Evolutionary conservation across 2,329 filamentous ascomycete genomes (phyloP).

Genomic region (Penicillium sp.): DNA sequence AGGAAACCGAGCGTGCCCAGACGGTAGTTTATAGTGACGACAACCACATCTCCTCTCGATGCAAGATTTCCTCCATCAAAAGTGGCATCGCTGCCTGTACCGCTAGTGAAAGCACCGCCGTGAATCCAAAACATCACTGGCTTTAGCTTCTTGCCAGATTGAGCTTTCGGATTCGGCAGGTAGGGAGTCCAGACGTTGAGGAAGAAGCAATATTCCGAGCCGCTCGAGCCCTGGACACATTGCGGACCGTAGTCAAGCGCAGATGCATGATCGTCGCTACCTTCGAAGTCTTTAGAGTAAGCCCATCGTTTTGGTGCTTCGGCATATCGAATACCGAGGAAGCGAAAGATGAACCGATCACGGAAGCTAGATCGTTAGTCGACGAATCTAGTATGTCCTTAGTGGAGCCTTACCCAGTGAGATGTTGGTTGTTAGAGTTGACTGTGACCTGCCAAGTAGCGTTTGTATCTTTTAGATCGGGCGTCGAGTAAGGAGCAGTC

Average conservation of each 20-base stretch:
- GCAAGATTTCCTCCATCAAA: slow-evolving; percentile 59
- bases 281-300: slow-evolving; percentile 51
- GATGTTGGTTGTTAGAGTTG: slow-evolving; percentile 18
- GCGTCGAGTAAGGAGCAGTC: slow-evolving; percentile 18
- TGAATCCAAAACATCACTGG: slow-evolving; percentile 57
- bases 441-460: slow-evolving; percentile 19
- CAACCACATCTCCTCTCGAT: slow-evolving; percentile 60
- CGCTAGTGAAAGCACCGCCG: slow-evolving; percentile 59
- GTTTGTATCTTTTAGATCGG: slow-evolving; percentile 12
- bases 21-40: slow-evolving; percentile 63
- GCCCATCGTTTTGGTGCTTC: slow-evolving; percentile 44
- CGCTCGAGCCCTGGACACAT: slow-evolving; percentile 45
- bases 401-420: slow-evolving; percentile 16
- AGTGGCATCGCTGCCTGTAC: slow-evolving; percentile 40
- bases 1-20: slow-evolving; percentile 61
- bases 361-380: slow-evolving; percentile 41
- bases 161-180: slow-evolving; percentile 34
- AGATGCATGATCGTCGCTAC: slow-evolving; percentile 49
- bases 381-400: not conserved
- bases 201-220: slow-evolving; percentile 52
- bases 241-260: slow-evolving; percentile 37
- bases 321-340: slow-evolving; percentile 51
- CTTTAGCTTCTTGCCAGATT: slow-evolving; percentile 40
- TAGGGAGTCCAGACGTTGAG: slow-evolving; percentile 48
- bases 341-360: slow-evolving; percentile 56